Evolutionary conservation across 2,329 filamentous ascomycete genomes (phyloP).

Genomic region (Aspergillus sp.): DNA sequence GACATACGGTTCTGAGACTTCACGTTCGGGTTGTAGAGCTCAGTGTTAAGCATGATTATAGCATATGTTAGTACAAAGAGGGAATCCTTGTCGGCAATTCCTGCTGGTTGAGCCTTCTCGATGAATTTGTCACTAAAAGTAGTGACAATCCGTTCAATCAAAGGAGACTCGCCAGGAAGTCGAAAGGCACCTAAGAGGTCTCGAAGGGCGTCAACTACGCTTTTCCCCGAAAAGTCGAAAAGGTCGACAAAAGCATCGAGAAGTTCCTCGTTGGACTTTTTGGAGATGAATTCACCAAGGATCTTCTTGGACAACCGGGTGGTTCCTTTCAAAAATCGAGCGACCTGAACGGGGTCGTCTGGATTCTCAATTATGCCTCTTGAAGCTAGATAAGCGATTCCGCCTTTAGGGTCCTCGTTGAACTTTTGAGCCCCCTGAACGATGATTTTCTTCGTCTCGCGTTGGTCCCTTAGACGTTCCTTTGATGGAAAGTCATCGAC

Average conservation of each 20-base stretch:
- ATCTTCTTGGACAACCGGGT: slow-evolving; percentile 86
- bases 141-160: slow-evolving; percentile 91
- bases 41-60: slow-evolving; percentile 96
- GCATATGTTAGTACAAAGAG: slow-evolving; percentile 92
- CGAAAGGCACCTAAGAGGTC: slow-evolving; percentile 90
- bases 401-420: slow-evolving; percentile 90
- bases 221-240: slow-evolving; percentile 87
- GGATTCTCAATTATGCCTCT: slow-evolving; percentile 83
- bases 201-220: slow-evolving; percentile 87
- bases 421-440: slow-evolving; percentile 88
- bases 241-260: slow-evolving; percentile 80
- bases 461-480: slow-evolving; percentile 68
- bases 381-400: slow-evolving; percentile 81
- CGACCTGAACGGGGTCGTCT: slow-evolving; percentile 75
- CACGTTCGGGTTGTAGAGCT: slow-evolving; percentile 93
- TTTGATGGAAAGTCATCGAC: slow-evolving; percentile 70
- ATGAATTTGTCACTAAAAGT: slow-evolving; percentile 87
- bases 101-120: slow-evolving; percentile 68
- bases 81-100: slow-evolving; percentile 82
- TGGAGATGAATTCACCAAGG: slow-evolving; percentile 90
- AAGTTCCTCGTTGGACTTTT: slow-evolving; percentile 83
- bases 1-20: slow-evolving; percentile 79
- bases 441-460: slow-evolving; percentile 83
- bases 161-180: slow-evolving; percentile 85
- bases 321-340: slow-evolving; percentile 86